Conservation (phyloP, 2,329 filamentous ascomycete species). For the Phialophora chinensis region DNA sequence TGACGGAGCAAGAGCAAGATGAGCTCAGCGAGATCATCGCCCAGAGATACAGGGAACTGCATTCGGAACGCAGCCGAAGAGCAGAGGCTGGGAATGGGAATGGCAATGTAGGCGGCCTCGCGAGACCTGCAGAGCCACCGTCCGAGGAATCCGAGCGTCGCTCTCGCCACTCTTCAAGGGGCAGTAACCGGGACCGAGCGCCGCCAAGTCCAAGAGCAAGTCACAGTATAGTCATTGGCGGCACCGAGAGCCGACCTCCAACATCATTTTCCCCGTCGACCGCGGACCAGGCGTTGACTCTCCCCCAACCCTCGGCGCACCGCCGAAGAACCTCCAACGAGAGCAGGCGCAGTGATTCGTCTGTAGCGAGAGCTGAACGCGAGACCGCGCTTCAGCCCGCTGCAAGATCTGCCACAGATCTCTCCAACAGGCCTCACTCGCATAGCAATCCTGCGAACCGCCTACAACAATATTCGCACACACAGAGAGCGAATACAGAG, state of each 20-base stretch:
- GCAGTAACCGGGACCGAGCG: slow-evolving; percentile 25
- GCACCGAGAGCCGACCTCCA: slow-evolving; percentile 20
- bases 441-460: slow-evolving; percentile 21
- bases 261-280: slow-evolving; percentile 26
- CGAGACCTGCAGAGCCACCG: slow-evolving; percentile 50
- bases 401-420: slow-evolving; percentile 69
- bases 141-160: slow-evolving; percentile 46
- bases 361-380: slow-evolving; percentile 50
- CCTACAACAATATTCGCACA: slow-evolving; percentile 28
- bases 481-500: slow-evolving; percentile 36
- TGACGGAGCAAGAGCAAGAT: slow-evolving; percentile 83
- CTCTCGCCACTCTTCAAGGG: slow-evolving; percentile 42
- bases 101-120: background rate
- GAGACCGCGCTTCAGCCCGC: slow-evolving; percentile 52
- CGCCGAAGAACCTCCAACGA: slow-evolving; percentile 42
- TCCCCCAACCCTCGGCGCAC: slow-evolving; percentile 20
- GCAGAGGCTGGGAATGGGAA: slow-evolving; percentile 46
- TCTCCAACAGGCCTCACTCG: slow-evolving; percentile 49
- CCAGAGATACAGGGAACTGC: slow-evolving; percentile 80
- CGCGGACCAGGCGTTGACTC: slow-evolving; percentile 28
- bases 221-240: slow-evolving; percentile 25
- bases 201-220: slow-evolving; percentile 34
- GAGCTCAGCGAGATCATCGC: slow-evolving; percentile 90
- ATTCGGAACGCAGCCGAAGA: slow-evolving; percentile 61
- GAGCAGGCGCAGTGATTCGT: slow-evolving; percentile 39